Conservation (phyloP, 176 grass and related monocot species). For the Eragrostis nindensis region DNA sequence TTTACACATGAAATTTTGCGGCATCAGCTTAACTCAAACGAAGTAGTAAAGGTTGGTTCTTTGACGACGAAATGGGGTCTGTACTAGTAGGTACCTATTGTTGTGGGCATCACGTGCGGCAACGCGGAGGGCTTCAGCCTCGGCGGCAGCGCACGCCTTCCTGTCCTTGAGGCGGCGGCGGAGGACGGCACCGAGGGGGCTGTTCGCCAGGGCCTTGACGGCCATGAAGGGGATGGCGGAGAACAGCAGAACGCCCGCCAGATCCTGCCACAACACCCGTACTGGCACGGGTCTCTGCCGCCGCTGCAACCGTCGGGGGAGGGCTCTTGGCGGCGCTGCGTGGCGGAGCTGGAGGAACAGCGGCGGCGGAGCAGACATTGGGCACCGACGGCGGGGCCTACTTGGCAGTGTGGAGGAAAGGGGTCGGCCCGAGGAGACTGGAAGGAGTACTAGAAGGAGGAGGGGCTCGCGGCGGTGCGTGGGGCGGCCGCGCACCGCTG, state of each 20-base stretch:
- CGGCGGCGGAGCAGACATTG: too few species aligned
- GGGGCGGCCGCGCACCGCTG: too few species aligned
- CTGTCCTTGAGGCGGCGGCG: conserved; percentile 57
- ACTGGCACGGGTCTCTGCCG: not conserved
- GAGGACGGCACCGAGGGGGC: conserved; percentile 77
- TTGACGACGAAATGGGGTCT: not conserved
- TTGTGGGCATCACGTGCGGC: conserved; percentile 55
- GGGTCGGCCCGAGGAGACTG: too few species aligned
- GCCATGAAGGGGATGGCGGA: conserved; percentile 89
- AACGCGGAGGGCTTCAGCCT: conserved; percentile 50
- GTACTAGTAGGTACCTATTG: conserved; percentile 40
- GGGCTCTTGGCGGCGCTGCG: not conserved
- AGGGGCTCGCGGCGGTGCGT: too few species aligned
- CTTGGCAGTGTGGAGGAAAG: too few species aligned
- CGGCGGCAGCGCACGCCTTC: conserved; percentile 65
- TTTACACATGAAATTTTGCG: not conserved
- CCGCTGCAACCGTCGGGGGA: not conserved
- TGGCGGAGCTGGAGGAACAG: too few species aligned
- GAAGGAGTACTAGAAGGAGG: too few species aligned
- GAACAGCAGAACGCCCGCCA: conserved; percentile 85
- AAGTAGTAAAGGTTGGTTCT: not conserved
- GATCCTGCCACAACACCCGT: conserved; percentile 72
- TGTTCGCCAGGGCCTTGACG: conserved; percentile 86
- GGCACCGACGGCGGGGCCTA: too few species aligned
- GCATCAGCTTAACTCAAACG: not conserved